A percentile compares a stretch with the other conserved stretches of the same genome.
phyloP scores from a whole-genome alignment of 345 rosid species.

The Syzygium grande region DNA sequence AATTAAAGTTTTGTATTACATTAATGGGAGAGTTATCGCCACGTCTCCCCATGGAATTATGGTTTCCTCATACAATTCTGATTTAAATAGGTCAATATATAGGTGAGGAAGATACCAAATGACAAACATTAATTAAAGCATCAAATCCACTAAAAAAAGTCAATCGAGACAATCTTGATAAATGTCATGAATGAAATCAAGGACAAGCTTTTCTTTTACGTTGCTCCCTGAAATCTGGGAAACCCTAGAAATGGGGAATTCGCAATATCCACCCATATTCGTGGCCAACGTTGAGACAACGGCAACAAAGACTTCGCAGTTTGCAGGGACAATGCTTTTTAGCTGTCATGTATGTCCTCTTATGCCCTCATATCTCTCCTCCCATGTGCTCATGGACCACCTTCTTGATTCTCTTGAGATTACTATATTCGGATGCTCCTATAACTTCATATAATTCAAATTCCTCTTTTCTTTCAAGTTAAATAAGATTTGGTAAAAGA shows the following conservation, averaged over 20 bases:
- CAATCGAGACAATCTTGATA: background rate
- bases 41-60: background rate
- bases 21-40: background rate
- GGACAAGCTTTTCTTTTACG: background rate
- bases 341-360: constrained; percentile 41
- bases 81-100: background rate
- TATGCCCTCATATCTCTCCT: constrained; percentile 5
- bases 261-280: constrained; percentile 17
- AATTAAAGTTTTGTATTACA: background rate
- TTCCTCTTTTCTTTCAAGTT: background rate
- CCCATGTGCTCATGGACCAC: constrained; percentile 21
- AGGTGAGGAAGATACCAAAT: background rate
- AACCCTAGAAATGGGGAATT: constrained; percentile 23
- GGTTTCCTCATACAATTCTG: background rate
- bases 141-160: background rate
- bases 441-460: background rate
- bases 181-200: background rate
- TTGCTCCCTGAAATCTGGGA: background rate
- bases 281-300: constrained; percentile 3
- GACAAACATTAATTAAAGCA: background rate
- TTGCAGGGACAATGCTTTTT: background rate
- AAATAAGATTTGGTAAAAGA: background rate
- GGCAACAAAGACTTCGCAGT: background rate
- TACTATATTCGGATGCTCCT: background rate
- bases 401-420: background rate